These are phyloP conservation scores for Eucalyptus polyanthemos DNA, from an alignment of 345 rosid species.

Conservation along the genomic window DNA sequence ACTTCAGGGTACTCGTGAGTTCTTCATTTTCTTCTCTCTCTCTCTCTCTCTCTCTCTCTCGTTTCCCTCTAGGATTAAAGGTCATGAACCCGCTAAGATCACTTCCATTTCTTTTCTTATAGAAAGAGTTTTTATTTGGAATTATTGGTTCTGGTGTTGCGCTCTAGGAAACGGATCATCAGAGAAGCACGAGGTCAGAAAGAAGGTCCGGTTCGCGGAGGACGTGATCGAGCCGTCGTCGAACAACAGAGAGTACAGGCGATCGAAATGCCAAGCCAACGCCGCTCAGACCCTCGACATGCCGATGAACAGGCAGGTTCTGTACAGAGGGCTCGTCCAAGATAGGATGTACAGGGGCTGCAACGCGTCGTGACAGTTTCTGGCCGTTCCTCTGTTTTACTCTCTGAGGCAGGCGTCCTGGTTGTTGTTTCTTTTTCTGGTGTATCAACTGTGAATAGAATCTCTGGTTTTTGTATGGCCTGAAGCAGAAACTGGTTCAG, in stretches of 20 bases:
- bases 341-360: conserved; percentile 3
- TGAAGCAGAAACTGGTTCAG: not conserved
- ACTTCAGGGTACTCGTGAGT: conserved; percentile 16
- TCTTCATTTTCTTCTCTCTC: not conserved
- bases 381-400: not conserved
- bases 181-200: conserved; percentile 15
- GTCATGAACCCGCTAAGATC: not conserved
- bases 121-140: not conserved
- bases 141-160: too few species aligned
- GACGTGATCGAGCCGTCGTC: conserved; percentile 70
- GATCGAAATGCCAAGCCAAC: not conserved
- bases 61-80: not conserved
- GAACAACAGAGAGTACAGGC: conserved; percentile 53
- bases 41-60: not conserved
- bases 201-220: conserved; percentile 69
- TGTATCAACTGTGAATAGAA: not conserved
- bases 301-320: conserved; percentile 31
- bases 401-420: not conserved
- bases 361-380: not conserved
- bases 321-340: conserved; percentile 25
- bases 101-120: not conserved
- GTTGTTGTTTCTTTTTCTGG: not conserved
- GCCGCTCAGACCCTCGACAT: not conserved
- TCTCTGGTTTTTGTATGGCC: not conserved
- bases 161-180: not conserved